Evolutionary conservation across 1,284 basidiomycete genomes (phyloP), one percentile per base, ranked within the genome.

Genomic region (Anthracocystis walkeri): DNA sequence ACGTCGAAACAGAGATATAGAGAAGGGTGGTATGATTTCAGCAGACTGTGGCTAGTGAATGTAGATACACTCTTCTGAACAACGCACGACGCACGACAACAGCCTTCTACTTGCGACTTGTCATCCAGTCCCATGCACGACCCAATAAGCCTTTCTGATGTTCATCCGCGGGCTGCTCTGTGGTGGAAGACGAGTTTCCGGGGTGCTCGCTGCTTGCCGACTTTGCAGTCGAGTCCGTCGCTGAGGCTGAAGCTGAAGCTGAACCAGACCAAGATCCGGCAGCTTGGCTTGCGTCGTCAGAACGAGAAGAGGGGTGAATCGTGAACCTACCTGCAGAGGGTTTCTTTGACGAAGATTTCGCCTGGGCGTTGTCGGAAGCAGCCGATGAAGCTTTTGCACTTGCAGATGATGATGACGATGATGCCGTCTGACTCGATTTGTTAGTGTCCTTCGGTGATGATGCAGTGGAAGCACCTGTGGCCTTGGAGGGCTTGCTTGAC

Each of bases 261-360:
- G 27, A 20, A 14, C 40, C 35, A 12, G 45, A 35, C 2, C 48
- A 51, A 12, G 42, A n/a, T n/a, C 49, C 31, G 23, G 45, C 14
- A 44, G 59, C 41, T 27, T 53, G 45, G 60, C 40, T 50, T n/a
- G 44, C 40, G 18, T 67, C 56, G 42, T 75, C 73, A 20, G 59
- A 66, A 7, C 67, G 73, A 45, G 73, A 75, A 18, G 73, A 75
- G 20, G 64, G 67, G 38, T 75, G 73, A 14, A 75, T 67, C 11
- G 73, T 58, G 33, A 70, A 75, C 73, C 73, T 75, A 75, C 73
- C 73, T 70, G 61, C 40, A 25, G 58, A 53, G 52, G 56, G 14
- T 54, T 65, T 71, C 57, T 65, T 65, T 21, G 58, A 41, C n/a
- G 54, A 55, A 23, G 65, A 21, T 45, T 65, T 60, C 18, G 70